These are phyloP conservation scores for Diplodia mutila DNA, from an alignment of 2,329 filamentous ascomycete species.

Conservation along the genomic window DNA sequence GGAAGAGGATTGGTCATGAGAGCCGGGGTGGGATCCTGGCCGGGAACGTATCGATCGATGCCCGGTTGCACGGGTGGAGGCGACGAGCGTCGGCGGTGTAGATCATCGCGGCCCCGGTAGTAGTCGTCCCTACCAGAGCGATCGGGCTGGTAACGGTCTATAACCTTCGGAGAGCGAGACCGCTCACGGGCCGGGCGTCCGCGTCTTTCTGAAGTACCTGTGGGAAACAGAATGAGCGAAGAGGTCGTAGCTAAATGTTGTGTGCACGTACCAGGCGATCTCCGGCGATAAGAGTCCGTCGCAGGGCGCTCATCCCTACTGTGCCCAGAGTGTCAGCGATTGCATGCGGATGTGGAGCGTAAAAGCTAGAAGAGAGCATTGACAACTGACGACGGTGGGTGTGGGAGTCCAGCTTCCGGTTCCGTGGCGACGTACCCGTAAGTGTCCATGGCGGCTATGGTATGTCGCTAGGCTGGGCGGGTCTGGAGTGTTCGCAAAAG, in stretches of 20 bases:
- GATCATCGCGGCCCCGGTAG: slow-evolving; percentile 64
- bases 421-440: slow-evolving; percentile 38
- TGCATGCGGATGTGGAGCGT: neutral
- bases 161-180: slow-evolving; percentile 71
- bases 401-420: slow-evolving; percentile 12
- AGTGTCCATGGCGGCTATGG: slow-evolving; percentile 39
- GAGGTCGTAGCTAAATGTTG: no score
- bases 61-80: slow-evolving; percentile 65
- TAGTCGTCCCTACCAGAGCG: slow-evolving; percentile 69
- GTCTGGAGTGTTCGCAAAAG: neutral
- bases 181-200: slow-evolving; percentile 50
- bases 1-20: slow-evolving; percentile 67
- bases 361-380: slow-evolving; percentile 8
- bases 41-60: slow-evolving; percentile 84
- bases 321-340: slow-evolving; percentile 27
- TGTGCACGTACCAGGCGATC: slow-evolving; percentile 70
- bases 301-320: slow-evolving; percentile 57
- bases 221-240: neutral
- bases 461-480: neutral
- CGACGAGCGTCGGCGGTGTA: slow-evolving; percentile 61
- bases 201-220: slow-evolving; percentile 13
- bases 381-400: slow-evolving; percentile 18
- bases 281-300: slow-evolving; percentile 54
- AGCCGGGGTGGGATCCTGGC: slow-evolving; percentile 62
- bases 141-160: slow-evolving; percentile 78